A percentile compares a stretch with the other conserved stretches of the same genome.
These are phyloP conservation scores for Sporothrix euskadiensis DNA, from an alignment of 2,329 filamentous ascomycete species.

Conservation along the genomic window DNA sequence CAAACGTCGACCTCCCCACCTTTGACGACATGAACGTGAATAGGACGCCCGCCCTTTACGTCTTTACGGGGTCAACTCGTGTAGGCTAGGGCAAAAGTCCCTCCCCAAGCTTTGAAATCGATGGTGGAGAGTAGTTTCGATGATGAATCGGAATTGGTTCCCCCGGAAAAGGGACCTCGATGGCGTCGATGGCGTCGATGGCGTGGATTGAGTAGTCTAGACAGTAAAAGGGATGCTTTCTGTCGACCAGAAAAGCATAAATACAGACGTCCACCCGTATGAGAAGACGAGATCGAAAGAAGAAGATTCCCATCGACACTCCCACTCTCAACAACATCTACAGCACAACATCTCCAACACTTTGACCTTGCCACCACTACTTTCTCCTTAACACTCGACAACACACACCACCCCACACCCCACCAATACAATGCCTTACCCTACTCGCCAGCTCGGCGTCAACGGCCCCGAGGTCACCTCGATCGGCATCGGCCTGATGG, in stretches of 20 bases:
- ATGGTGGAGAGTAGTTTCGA: background rate
- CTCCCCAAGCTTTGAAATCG: background rate
- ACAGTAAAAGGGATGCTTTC: background rate
- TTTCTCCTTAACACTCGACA: background rate
- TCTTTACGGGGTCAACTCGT: background rate
- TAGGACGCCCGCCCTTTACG: background rate
- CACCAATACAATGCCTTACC: constrained; percentile 29
- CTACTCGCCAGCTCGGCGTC: constrained; percentile 48
- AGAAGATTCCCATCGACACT: background rate
- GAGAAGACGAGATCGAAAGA: background rate
- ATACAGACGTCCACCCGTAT: background rate
- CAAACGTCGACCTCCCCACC: background rate
- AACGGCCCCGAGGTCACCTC: constrained; percentile 49
- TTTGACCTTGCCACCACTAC: background rate
- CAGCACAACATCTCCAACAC: background rate
- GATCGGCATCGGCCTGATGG: constrained; percentile 54
- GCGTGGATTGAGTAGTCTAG: background rate
- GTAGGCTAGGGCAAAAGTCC: background rate
- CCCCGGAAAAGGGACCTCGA: background rate
- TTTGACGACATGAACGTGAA: background rate
- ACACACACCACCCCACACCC: background rate
- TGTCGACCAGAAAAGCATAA: background rate
- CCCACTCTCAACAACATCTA: background rate
- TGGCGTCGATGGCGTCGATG: background rate
- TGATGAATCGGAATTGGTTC: background rate